phyloP scores from a whole-genome alignment of 306 rosid species.

The Lagenaria siceraria region DNA sequence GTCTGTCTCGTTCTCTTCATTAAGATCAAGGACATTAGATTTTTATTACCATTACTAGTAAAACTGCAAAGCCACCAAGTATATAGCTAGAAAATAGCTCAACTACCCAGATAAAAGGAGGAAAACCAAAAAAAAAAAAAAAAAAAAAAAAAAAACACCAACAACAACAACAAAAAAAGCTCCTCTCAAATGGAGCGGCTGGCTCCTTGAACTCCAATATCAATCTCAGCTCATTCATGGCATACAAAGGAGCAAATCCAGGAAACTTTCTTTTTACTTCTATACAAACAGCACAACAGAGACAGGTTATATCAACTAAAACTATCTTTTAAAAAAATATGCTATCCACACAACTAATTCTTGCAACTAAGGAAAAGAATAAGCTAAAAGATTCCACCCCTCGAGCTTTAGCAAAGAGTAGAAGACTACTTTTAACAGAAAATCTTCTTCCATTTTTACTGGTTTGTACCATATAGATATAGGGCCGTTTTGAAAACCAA shows the following conservation, averaged over 20 bases:
- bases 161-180: neutral
- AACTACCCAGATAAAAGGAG: neutral
- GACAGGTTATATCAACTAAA: neutral
- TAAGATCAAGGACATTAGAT: slow-evolving; percentile 12
- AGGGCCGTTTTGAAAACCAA: neutral
- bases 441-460: neutral
- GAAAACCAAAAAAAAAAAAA: no score
- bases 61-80: neutral
- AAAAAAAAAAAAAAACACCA: no score
- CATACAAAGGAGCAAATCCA: neutral
- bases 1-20: slow-evolving; percentile 74
- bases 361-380: neutral
- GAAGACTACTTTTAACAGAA: neutral
- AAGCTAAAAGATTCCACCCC: neutral
- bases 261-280: neutral
- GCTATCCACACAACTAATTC: neutral
- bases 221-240: neutral
- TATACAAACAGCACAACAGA: neutral
- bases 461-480: neutral
- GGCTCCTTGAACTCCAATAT: neutral
- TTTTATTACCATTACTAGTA: neutral
- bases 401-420: neutral
- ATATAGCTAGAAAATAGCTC: neutral
- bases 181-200: neutral
- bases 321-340: neutral